Conservation (phyloP, 306 rosid genomes). For the Erythrophleum fordii region DNA sequence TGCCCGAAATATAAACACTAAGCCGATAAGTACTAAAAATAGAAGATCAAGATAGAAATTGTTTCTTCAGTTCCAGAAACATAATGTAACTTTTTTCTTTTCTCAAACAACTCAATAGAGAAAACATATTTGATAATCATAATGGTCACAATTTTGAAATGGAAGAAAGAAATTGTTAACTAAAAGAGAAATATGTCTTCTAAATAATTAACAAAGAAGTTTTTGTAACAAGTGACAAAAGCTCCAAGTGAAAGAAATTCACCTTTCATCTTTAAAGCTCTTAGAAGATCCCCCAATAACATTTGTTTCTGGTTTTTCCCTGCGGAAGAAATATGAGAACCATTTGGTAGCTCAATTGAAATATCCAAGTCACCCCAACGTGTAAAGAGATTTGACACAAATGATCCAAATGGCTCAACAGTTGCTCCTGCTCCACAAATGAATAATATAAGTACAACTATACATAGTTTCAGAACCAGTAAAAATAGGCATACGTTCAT, state of each 20-base stretch:
- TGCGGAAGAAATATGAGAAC: constrained; percentile 60
- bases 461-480: constrained; percentile 31
- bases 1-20: no score
- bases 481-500: not conserved
- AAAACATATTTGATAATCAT: constrained; percentile 29
- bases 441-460: constrained; percentile 31
- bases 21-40: constrained; percentile 19
- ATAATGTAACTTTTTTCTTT: not conserved
- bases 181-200: constrained; percentile 19
- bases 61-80: constrained; percentile 30
- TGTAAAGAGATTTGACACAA: constrained; percentile 78
- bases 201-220: constrained; percentile 21
- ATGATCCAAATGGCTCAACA: constrained; percentile 94
- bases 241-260: constrained; percentile 40
- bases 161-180: constrained; percentile 7
- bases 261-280: constrained; percentile 69
- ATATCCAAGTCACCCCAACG: constrained; percentile 93
- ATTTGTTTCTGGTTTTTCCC: constrained; percentile 67
- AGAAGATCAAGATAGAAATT: constrained; percentile 28
- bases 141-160: constrained; percentile 24
- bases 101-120: not conserved
- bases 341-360: constrained; percentile 70
- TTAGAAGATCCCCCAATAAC: constrained; percentile 55
- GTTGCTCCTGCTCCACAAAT: constrained; percentile 75
- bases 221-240: constrained; percentile 21